Evolutionary conservation across 2,329 filamentous ascomycete genomes (phyloP).

Genomic region (Colletotrichum tropicicola): DNA sequence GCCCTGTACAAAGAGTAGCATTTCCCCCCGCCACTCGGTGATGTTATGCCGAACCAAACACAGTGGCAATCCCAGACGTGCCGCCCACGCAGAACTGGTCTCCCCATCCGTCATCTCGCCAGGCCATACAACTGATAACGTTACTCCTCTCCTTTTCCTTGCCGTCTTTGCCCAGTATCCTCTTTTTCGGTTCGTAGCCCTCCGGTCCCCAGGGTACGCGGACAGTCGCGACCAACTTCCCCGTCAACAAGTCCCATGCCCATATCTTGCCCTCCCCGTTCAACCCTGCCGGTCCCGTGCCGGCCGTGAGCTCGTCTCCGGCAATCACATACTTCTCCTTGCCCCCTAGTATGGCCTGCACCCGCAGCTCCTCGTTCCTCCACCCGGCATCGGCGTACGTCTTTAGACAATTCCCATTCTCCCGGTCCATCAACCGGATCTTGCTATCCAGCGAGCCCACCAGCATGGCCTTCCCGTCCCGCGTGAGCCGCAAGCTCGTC

Average conservation of each 20-base stretch:
- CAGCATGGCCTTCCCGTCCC: conserved; percentile 78
- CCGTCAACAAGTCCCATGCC: conserved; percentile 87
- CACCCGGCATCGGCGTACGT: conserved; percentile 69
- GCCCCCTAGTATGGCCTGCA: conserved; percentile 78
- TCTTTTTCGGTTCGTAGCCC: conserved; percentile 58
- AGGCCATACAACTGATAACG: conserved; percentile 69
- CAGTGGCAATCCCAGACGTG: conserved; percentile 72
- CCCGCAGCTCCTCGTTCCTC: conserved; percentile 75
- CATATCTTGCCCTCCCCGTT: conserved; percentile 68
- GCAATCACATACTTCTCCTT: conserved; percentile 82
- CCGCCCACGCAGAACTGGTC: conserved; percentile 73
- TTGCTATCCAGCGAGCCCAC: conserved; percentile 80
- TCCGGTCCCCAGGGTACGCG: conserved; percentile 64
- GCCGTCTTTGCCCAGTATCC: conserved; percentile 66
- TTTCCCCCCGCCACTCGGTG: not conserved
- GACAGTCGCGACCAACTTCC: conserved; percentile 72
- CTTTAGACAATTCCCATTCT: conserved; percentile 76
- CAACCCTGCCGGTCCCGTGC: conserved; percentile 34
- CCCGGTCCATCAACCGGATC: conserved; percentile 82
- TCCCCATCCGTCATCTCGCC: conserved; percentile 69
- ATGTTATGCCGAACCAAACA: conserved; percentile 57
- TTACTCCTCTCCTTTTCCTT: conserved; percentile 68
- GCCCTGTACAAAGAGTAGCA: not conserved
- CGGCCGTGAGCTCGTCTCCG: conserved; percentile 74
- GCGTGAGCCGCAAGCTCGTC: conserved; percentile 78